Evolutionary conservation across 2,329 filamentous ascomycete genomes (phyloP).

Genomic region (Fusarium dimerum): DNA sequence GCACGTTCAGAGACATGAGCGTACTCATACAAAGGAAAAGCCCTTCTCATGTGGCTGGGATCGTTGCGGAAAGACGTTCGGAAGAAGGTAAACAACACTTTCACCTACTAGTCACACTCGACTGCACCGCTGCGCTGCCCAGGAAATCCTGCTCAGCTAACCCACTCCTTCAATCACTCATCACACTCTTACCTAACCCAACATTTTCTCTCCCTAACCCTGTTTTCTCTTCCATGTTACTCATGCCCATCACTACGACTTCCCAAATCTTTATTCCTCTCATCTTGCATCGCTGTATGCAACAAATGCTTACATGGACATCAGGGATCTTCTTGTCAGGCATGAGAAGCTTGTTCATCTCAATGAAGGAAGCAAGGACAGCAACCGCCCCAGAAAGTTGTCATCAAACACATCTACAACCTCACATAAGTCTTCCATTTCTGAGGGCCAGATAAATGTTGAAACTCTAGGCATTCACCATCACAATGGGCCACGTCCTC

Average conservation of each 20-base stretch:
- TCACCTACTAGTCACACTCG: slow-evolving; percentile 18
- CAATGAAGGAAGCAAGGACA: slow-evolving; percentile 60
- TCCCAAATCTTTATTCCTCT: slow-evolving; percentile 1
- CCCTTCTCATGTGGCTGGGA: slow-evolving; percentile 62
- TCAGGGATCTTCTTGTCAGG: slow-evolving; percentile 63
- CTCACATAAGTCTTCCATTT: slow-evolving; percentile 47
- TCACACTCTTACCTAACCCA: slow-evolving; percentile 9
- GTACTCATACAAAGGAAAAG: slow-evolving; percentile 67
- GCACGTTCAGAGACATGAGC: slow-evolving; percentile 64
- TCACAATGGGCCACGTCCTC: slow-evolving; percentile 24
- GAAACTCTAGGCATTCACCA: slow-evolving; percentile 49
- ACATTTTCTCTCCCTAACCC: slow-evolving; percentile 3
- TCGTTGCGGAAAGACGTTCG: slow-evolving; percentile 63
- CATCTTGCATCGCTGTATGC: not conserved
- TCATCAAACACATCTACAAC: slow-evolving; percentile 46
- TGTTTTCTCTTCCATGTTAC: slow-evolving; percentile 1
- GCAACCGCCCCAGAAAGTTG: slow-evolving; percentile 51
- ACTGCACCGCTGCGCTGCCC: slow-evolving; percentile 18
- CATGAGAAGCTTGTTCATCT: slow-evolving; percentile 67
- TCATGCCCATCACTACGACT: not conserved
- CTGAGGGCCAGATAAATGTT: slow-evolving; percentile 48
- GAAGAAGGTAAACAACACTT: slow-evolving; percentile 54
- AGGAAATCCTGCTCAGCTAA: slow-evolving; percentile 11
- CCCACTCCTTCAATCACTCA: slow-evolving; percentile 5
- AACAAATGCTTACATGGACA: slow-evolving; percentile 57